Evolutionary conservation across 2,329 filamentous ascomycete genomes (phyloP).

Genomic region (Aspergillus awamori): DNA sequence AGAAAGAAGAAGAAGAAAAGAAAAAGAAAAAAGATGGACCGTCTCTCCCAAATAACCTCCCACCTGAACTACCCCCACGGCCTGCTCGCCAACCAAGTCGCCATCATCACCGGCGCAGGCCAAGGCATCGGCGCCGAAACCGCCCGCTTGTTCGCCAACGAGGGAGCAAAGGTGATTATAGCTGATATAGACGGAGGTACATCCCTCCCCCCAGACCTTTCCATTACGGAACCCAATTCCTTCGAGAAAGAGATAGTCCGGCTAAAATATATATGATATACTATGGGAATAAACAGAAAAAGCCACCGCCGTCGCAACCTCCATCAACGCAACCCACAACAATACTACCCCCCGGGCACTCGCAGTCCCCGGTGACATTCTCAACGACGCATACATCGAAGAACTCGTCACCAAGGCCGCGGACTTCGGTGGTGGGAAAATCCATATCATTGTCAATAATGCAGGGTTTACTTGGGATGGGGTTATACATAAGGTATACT

Average conservation of each 20-base stretch:
- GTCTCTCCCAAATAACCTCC: conserved; percentile 70
- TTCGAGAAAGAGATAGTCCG: too few species aligned
- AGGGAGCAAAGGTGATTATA: conserved; percentile 82
- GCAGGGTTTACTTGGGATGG: conserved; percentile 93
- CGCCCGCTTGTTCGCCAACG: conserved; percentile 79
- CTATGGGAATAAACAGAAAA: conserved; percentile 59
- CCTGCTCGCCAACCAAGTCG: conserved; percentile 75
- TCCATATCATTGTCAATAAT: conserved; percentile 90
- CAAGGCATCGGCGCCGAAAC: conserved; percentile 88
- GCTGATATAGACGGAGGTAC: conserved; percentile 79
- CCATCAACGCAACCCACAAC: conserved; percentile 66
- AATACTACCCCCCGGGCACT: conserved; percentile 61
- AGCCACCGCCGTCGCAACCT: conserved; percentile 65
- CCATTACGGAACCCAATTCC: too few species aligned
- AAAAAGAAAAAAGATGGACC: conserved; percentile 44
- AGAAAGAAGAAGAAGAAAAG: conserved; percentile 1
- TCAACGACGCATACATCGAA: conserved; percentile 70
- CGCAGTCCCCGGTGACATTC: conserved; percentile 75
- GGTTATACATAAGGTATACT: conserved; percentile 76
- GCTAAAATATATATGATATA: neutral
- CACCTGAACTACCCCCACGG: conserved; percentile 84
- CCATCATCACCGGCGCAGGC: conserved; percentile 84
- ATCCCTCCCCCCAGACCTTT: too few species aligned
- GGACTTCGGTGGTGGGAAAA: conserved; percentile 81
- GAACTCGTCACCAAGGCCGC: conserved; percentile 73